phyloP scores from a whole-genome alignment of 1,284 basidiomycete species.

The Exsudoporus floridanus region DNA sequence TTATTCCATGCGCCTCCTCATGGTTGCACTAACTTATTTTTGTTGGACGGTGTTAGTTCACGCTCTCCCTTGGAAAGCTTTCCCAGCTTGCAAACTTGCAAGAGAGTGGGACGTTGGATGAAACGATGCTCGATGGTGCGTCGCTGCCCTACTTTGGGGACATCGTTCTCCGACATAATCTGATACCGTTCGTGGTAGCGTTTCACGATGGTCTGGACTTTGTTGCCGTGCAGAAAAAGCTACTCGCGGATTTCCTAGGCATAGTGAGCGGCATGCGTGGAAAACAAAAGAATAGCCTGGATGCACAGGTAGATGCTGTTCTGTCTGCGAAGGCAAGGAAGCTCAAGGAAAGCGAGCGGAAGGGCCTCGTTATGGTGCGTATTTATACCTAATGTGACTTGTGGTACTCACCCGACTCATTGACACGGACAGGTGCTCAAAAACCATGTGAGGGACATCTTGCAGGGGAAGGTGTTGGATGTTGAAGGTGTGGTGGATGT shows the following conservation, averaged over 20 bases:
- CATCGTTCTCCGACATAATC: background rate
- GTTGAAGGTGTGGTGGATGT: conserved; percentile 71
- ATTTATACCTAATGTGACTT: background rate
- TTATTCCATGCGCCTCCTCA: background rate
- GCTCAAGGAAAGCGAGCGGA: conserved; percentile 43
- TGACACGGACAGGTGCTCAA: conserved; percentile 56
- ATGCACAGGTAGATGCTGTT: conserved; percentile 64
- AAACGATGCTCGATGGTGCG: conserved; percentile 55
- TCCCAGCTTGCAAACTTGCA: conserved; percentile 76
- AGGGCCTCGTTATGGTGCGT: conserved; percentile 46
- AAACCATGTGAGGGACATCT: conserved; percentile 57
- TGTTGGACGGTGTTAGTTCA: conserved; percentile 52
- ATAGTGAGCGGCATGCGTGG: conserved; percentile 48
- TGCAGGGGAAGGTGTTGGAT: conserved; percentile 67
- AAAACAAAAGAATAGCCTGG: conserved; percentile 64
- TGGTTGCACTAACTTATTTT: conserved; percentile 3
- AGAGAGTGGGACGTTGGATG: conserved; percentile 47
- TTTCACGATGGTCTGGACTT: conserved; percentile 77
- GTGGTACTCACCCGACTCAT: background rate
- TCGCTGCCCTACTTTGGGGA: background rate
- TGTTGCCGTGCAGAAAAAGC: conserved; percentile 66
- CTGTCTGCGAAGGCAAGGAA: conserved; percentile 52
- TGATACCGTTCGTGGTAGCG: conserved; percentile 38
- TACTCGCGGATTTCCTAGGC: conserved; percentile 58
- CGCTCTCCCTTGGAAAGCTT: conserved; percentile 91